phyloP scores from a whole-genome alignment of 768 basidiomycete genomes.

The Tricholoma hemisulphureum region DNA sequence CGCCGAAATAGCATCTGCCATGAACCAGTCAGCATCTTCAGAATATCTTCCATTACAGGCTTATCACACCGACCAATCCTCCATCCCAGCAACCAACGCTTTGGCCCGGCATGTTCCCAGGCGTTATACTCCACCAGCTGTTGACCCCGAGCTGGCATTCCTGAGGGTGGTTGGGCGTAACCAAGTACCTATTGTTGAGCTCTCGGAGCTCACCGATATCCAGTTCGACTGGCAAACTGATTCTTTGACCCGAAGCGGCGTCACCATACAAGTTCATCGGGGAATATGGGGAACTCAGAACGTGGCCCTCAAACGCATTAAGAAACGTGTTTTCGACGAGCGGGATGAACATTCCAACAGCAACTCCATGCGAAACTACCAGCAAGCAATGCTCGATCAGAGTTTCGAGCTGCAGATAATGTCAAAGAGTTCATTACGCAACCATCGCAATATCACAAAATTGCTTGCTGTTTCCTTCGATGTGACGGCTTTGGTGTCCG shows the following conservation, averaged over 20 bases:
- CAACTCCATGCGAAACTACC: neutral
- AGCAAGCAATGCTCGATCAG: neutral
- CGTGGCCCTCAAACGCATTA: constrained; percentile 1
- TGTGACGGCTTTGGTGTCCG: neutral
- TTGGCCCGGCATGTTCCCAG: neutral
- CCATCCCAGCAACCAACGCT: neutral
- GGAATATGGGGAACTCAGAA: neutral
- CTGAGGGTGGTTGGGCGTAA: constrained; percentile 6
- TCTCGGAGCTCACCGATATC: neutral
- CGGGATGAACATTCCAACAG: neutral
- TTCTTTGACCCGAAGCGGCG: neutral
- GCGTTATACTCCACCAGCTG: neutral
- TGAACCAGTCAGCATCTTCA: neutral
- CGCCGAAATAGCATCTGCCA: neutral
- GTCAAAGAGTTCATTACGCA: neutral
- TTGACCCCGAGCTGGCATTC: neutral
- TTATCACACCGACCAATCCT: neutral
- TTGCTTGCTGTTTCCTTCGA: constrained; percentile 4
- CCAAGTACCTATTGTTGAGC: neutral
- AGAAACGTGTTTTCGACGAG: neutral
- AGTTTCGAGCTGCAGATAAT: constrained; percentile 5
- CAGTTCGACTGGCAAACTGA: neutral
- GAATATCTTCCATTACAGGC: constrained; percentile 3
- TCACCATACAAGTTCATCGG: neutral
- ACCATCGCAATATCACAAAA: constrained; percentile 3